Base-by-base conservation (phyloP, 2,329 filamentous ascomycete species). In the Phaeophleospora eucalypticola region DNA sequence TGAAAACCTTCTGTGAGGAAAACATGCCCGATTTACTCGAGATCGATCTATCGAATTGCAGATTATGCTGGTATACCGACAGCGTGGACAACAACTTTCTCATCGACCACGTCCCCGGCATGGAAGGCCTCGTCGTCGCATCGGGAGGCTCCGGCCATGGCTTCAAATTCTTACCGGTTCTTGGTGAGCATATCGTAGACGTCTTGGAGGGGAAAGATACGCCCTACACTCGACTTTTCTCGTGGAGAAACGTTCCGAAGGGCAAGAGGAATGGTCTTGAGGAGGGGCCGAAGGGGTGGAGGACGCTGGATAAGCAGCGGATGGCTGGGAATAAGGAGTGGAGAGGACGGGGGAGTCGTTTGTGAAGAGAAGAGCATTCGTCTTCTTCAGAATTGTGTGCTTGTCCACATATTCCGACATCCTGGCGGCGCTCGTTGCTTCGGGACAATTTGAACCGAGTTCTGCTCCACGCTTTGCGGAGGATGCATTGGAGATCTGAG, bases 61-160 rank as follows among this genome's bases (percentile, higher is more conserved):
- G 66, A 49, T 68, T 73, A 12, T 80, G 71, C 59, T 78, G 69
- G 71, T 79, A 80, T 50, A 78, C 70, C 0, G 77, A 80, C 51
- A 75, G 51, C 16, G 46, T 62, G 3, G 60, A 65, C 39, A 64
- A 65, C 34, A 43, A 46, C 27, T 60, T 59, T 18, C 24, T 64
- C 17, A 57, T 65, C 17, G 58, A 62, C 20, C 48, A 52, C 29
- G 59, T 62, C 2, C 61, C 57, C 2, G 41, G 45, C 2, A 42
- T 42, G 2, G 27, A 41, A 33, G 45, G 43, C 1, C 39, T 66
- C 12, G 51, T 66, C 15, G 61, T 66, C 3, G 62, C 61, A 2
- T 62, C 54, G 10, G 64, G 58, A 3, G 62, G 60, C 1, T 59
- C 54, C 36, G 63, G 62, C 10, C 63, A 66, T 49, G 63, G 58